phyloP scores from a whole-genome alignment of 768 basidiomycete species.

The Pleurotus ostreatus region DNA sequence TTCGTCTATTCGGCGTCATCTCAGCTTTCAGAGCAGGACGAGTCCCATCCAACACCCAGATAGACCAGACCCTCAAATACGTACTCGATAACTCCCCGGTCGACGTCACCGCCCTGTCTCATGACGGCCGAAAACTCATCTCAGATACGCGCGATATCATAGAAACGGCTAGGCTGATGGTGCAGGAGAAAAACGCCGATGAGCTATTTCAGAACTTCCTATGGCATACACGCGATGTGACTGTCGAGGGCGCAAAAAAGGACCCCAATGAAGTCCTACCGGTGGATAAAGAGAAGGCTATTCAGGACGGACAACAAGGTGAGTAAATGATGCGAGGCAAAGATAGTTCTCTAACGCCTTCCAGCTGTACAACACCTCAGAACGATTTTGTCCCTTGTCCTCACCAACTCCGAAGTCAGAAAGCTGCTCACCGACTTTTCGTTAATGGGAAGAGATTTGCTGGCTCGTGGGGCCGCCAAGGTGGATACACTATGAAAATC shows the following conservation, averaged over 20 bases:
- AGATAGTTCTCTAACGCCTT: no score
- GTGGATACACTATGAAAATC: neutral
- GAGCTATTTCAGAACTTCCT: conserved; percentile 91
- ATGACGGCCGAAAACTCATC: conserved; percentile 73
- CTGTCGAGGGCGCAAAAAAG: conserved; percentile 26
- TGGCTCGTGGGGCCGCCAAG: conserved; percentile 69
- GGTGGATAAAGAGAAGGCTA: conserved; percentile 50
- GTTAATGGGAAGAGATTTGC: conserved; percentile 77
- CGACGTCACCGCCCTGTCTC: conserved; percentile 61
- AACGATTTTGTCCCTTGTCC: conserved; percentile 78
- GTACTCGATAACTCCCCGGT: conserved; percentile 57
- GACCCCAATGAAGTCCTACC: conserved; percentile 25
- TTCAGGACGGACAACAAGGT: conserved; percentile 65
- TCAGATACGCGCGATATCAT: conserved; percentile 78
- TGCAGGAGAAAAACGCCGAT: conserved; percentile 83
- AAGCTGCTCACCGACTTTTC: conserved; percentile 82
- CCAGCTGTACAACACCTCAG: conserved; percentile 82
- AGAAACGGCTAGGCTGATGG: conserved; percentile 64
- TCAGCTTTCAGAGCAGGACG: conserved; percentile 77
- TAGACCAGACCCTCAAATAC: conserved; percentile 69
- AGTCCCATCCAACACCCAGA: conserved; percentile 77
- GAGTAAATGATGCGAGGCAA: conserved; percentile 6
- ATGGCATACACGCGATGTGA: conserved; percentile 68
- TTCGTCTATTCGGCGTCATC: conserved; percentile 78
- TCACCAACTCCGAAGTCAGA: conserved; percentile 91